These are phyloP conservation scores for Tuber umbilicatum DNA, from an alignment of 495 filamentous ascomycete genomes.

Conservation along the genomic window DNA sequence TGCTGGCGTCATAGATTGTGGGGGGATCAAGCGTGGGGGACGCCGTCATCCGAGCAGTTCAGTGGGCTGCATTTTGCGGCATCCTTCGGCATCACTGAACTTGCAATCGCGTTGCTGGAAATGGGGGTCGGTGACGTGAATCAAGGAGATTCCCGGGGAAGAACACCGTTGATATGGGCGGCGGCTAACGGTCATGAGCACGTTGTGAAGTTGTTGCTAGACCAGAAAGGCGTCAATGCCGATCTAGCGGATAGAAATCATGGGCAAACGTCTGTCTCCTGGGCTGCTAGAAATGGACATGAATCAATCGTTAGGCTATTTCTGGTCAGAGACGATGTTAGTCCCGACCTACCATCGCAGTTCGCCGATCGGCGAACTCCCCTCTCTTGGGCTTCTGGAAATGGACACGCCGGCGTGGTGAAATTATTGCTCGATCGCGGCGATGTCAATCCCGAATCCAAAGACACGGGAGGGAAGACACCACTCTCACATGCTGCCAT, in stretches of 20 bases:
- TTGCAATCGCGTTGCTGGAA: not conserved
- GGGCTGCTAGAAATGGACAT: conserved; percentile 39
- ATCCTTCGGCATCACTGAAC: not conserved
- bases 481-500: conserved; percentile 21
- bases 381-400: conserved; percentile 44
- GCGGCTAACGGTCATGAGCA: conserved; percentile 37
- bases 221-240: conserved; percentile 4
- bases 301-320: conserved; percentile 35
- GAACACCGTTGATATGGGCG: conserved; percentile 38
- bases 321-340: conserved; percentile 22
- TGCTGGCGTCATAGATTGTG: not conserved
- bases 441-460: conserved; percentile 17
- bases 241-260: conserved; percentile 13
- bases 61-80: not conserved
- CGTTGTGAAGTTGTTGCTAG: conserved; percentile 38
- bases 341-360: conserved; percentile 12
- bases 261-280: conserved; percentile 39
- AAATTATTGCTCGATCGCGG: conserved; percentile 6
- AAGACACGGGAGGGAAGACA: conserved; percentile 22
- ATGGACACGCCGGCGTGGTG: conserved; percentile 44
- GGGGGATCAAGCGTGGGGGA: too few relatives aligned
- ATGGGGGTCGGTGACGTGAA: conserved; percentile 21
- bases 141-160: conserved; percentile 8
- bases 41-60: not conserved
- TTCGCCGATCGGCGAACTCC: conserved; percentile 40